phyloP scores from a whole-genome alignment of 805 yeast genomes.

The Schwanniomyces pseudopolymorphus region DNA sequence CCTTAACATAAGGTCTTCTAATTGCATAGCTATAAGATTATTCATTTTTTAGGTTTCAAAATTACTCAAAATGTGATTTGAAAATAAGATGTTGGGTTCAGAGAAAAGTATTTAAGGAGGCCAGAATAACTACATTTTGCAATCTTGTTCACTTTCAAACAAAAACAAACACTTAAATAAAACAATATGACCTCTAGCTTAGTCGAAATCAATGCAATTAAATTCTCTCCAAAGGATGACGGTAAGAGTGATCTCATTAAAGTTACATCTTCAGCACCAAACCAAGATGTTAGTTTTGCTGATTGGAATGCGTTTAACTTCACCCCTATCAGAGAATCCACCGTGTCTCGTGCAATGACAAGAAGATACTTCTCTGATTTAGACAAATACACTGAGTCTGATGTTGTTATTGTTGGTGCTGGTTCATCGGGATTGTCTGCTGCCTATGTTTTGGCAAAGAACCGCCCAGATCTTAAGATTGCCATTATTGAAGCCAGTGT shows the following conservation, averaged over 20 bases:
- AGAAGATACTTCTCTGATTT: slow-evolving; percentile 68
- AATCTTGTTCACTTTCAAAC: background rate
- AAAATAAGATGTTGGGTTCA: background rate
- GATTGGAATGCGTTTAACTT: slow-evolving; percentile 71
- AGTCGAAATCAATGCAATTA: background rate
- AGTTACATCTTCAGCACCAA: slow-evolving; percentile 18
- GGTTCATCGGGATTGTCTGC: slow-evolving; percentile 77
- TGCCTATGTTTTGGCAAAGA: slow-evolving; percentile 69
- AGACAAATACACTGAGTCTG: slow-evolving; percentile 73
- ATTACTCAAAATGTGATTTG: background rate
- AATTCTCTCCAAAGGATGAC: background rate
- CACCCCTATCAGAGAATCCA: slow-evolving; percentile 73
- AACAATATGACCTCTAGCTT: background rate
- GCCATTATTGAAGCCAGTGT: slow-evolving; percentile 74
- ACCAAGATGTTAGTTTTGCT: slow-evolving; percentile 30
- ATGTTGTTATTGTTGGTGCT: slow-evolving; percentile 74
- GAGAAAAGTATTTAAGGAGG: background rate
- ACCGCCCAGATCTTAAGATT: slow-evolving; percentile 73
- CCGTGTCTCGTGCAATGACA: slow-evolving; percentile 81
- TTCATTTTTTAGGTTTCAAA: background rate
- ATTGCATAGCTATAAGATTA: background rate
- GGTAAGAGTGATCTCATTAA: slow-evolving; percentile 8
- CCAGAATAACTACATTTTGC: background rate
- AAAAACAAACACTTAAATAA: background rate
- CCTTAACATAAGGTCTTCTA: background rate